Base-by-base conservation (phyloP, 2,329 filamentous ascomycete genomes). In the Xenoacremonium recifei region DNA sequence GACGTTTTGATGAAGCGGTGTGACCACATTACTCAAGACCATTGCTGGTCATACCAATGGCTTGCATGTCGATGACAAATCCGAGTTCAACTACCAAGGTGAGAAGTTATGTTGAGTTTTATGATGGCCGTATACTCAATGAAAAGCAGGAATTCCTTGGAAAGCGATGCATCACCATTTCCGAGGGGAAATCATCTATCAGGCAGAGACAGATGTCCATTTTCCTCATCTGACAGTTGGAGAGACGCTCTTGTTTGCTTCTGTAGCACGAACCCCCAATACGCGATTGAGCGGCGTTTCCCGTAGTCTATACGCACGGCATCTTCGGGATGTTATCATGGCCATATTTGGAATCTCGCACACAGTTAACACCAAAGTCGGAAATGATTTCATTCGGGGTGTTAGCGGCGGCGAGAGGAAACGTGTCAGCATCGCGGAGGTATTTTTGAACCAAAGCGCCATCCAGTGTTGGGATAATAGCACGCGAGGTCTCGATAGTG, bases 351-450 rank as follows among this genome's bases (percentile, higher is more conserved):
- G 84, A 6, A 89, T 90, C 44, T 74, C 71, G 9, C 85, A 89
- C 56, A 89, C 85, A 0, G 79, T 78, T 52, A 75, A 86, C 54
- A 90, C 86, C 0, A 70, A 79, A 2, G 85, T 90, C 4, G 86
- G 86, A 19, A 80, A 89, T 55, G 80, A 84, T 48, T 73, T 66
- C 54, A 75, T 84, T 4, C 77, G 85, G 35, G 86, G 86, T 60
- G 82, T 91, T 0, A 85, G 80, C 34, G 87, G 87, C 51, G 87
- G 87, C 40, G 87, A 91, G 63, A 70, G 86, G 19, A 89, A 89
- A 62, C 81, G 86, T 56, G 85, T 88, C 12, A 83, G 80, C 23
- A 88, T 90, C 50, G 84, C 85, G 2, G 86, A 90, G 62, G 87
- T 84, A 1, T 65, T 71, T 4, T 63, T 78, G 15, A 75, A 73